These are phyloP conservation scores for Camellia japonica DNA, from an alignment of 148 eudicot genomes.

Conservation along the genomic window DNA sequence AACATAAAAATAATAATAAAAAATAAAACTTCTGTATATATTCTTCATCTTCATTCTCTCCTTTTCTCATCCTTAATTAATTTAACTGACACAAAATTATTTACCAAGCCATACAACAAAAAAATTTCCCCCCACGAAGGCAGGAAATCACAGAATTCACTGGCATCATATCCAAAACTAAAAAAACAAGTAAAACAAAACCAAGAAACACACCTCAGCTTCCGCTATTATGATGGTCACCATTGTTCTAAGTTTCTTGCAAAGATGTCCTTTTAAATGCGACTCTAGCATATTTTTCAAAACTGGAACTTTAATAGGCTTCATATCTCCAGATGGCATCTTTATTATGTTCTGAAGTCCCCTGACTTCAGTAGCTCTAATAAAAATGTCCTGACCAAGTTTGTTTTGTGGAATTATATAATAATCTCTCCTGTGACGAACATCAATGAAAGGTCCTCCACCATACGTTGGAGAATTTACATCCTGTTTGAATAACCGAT, in stretches of 20 bases:
- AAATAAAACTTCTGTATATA: too few species aligned
- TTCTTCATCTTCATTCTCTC: too few species aligned
- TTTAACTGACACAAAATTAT: too few species aligned
- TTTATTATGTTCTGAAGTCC: slow-evolving; percentile 64
- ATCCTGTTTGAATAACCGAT: slow-evolving; percentile 45
- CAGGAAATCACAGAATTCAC: not conserved
- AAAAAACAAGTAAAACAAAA: not conserved
- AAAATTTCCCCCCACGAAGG: not conserved
- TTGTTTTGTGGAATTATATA: slow-evolving; percentile 78
- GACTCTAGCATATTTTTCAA: slow-evolving; percentile 82
- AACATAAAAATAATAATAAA: too few species aligned
- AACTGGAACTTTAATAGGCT: slow-evolving; percentile 80
- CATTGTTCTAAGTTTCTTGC: slow-evolving; percentile 56
- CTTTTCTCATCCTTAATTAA: too few species aligned
- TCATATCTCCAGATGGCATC: slow-evolving; percentile 89
- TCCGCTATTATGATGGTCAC: slow-evolving; percentile 72
- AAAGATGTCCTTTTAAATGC: slow-evolving; percentile 61
- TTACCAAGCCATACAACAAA: not conserved
- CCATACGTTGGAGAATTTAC: slow-evolving; percentile 46
- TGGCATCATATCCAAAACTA: not conserved
- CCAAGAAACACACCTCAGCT: slow-evolving; percentile 60
- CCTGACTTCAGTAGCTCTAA: slow-evolving; percentile 64
- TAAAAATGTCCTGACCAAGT: slow-evolving; percentile 89
- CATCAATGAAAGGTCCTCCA: slow-evolving; percentile 46
- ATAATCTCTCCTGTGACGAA: slow-evolving; percentile 71